Evolutionary conservation across 2,329 filamentous ascomycete genomes (phyloP), one percentile per base, ranked within the genome.

Genomic region (Venturia pyrina): DNA sequence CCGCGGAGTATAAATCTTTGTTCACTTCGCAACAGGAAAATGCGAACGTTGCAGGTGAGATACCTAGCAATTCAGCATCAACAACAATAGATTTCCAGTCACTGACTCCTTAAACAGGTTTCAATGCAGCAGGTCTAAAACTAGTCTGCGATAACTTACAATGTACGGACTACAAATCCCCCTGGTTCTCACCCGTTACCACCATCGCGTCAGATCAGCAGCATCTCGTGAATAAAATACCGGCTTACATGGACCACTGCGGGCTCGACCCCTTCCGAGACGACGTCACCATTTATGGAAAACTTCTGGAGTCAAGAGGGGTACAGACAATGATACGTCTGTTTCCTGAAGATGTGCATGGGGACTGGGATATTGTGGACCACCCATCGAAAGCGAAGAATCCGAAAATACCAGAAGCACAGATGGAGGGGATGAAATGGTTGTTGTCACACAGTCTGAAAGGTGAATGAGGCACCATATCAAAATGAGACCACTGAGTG

Each of bases 261-360:
- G 67, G 67, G 21, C 44, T 66, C 41, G 68, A 68, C 64, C 50
- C 62, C 44, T 34, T 68, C 24, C 46, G 68, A 37, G 68, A 69
- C 57, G 68, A 69, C 43, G 68, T 37, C 37, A 48, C 68, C 32
- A 41, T 69, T 7, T 66, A 63, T 40, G 68, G 65, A 34, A 66
- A 66, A 61, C 65, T 67, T 44, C 37, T 69, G 46, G 53, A 40
- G 53, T 34, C n/a, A 3, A 34, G 63, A 57, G 48, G 48, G 4
- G 46, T 59, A 21, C 63, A 24, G 44, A 40, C 32, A 61, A 57
- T 37, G 24, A 56, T 59, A 11, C 17, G 57, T 17, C 17, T 65
- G 17, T 65, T 56, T n/a, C 15, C 46, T 34, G 63, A 44, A 40
- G 63, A 65, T 40, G 44, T 21, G 21, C 63, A 65, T 59, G 40